Percentiles rank a stretch among this genome's conserved stretches.
Conservation (phyloP, 257 asterid species). For the Capsicum chinense region DNA sequence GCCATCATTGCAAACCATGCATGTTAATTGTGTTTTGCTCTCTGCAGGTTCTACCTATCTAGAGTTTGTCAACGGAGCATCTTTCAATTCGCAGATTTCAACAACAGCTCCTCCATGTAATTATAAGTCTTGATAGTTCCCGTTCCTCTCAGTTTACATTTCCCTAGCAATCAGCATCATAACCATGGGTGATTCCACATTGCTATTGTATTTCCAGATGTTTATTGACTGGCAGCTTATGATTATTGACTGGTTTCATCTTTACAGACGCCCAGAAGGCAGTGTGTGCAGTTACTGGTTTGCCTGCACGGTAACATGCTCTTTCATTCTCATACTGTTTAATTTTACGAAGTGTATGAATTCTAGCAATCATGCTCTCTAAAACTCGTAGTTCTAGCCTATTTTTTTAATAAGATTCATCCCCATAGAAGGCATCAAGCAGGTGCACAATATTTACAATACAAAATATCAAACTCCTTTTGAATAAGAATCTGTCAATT, state of each 20-base stretch:
- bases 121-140: slow-evolving; percentile 21
- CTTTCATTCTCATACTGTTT: slow-evolving; percentile 17
- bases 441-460: neutral
- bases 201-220: neutral
- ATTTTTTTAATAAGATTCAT: neutral
- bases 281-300: slow-evolving; percentile 80
- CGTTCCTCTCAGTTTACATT: slow-evolving; percentile 19
- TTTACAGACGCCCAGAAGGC: slow-evolving; percentile 80
- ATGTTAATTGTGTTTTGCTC: slow-evolving; percentile 14
- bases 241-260: slow-evolving; percentile 36
- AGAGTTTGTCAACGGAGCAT: slow-evolving; percentile 73
- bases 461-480: neutral
- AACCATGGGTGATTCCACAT: neutral
- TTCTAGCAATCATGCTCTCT: neutral
- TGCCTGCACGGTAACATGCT: slow-evolving; percentile 73
- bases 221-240: neutral
- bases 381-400: neutral
- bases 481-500: neutral
- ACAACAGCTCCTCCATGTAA: slow-evolving; percentile 67
- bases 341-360: neutral
- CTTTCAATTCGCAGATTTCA: slow-evolving; percentile 65
- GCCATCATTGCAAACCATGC: neutral
- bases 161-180: slow-evolving; percentile 2
- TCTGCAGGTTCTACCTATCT: slow-evolving; percentile 64
- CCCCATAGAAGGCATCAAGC: neutral